Evolutionary conservation across 1,284 basidiomycete genomes (phyloP), one percentile per base, ranked within the genome.

Genomic region (Sporisorium graminicola): DNA sequence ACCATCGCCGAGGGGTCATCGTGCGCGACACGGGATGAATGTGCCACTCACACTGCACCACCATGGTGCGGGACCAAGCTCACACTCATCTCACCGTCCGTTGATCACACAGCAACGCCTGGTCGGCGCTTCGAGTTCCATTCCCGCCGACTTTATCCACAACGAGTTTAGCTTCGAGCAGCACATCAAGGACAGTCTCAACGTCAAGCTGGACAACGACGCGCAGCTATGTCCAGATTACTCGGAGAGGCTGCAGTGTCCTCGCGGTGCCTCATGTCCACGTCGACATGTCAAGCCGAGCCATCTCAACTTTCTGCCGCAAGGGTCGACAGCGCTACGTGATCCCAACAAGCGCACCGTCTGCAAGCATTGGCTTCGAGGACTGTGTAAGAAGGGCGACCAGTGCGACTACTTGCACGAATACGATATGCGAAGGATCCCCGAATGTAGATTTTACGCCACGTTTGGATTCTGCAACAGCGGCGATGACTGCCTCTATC

Each of bases 281-380:
- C 46, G 77, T 22, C 64, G 81, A 13, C 81, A 82, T 53, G 78
- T 76, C 44, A 66, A 58, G 22, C 74, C 69, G 10, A 67, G 60
- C 37, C 61, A 63, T 29, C 77, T 71, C 74, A 65, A 82, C 79
- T 70, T 67, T 20, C 56, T 65, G 35, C 55, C 61, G 13, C 62
- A 18, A 43, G 58, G 64, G 27, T 63, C 76, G 22, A 61, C 61
- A 42, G 57, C 67, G 20, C 51, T 67, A 13, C 78, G 81, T 27
- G 84, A 85, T 51, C 71, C 74, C 9, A 91, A 92, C 22, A 96
- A 82, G 60, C 78, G 85, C 33, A 88, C 87, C 18, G 86, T 99
- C n/a, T 99, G 97, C 88, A 99, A 99, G 88, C 97, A 99, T 87
- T 99, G 96, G 94, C 90, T 99, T 35, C 90, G 97, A 70, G 97